Evolutionary conservation across 306 rosid genomes (phyloP), one percentile per base, ranked within the genome.

Genomic region (Fragaria nilgerrensis): DNA sequence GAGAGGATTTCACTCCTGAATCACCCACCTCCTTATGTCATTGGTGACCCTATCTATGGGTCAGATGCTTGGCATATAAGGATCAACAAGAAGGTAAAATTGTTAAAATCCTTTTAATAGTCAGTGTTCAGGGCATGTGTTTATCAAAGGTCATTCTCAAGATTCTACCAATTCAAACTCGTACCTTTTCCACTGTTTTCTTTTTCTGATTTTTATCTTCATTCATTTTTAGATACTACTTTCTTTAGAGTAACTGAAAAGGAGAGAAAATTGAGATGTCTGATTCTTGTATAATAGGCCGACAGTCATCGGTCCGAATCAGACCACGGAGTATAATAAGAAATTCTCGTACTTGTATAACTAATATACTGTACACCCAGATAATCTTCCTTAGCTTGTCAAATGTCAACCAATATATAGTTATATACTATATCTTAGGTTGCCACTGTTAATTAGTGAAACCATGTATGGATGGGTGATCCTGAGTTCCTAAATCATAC

Each of bases 1-100:
- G 96, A 83, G 36, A 82, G 91, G 69, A 87, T 80, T 82, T 91
- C 97, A 19, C 96, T 91, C 68, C 84, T 91, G 76, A 87, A 78
- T 75, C 85, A 76, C 58, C 85, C 91, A 39, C 86, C 87, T 82
- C 72, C 85, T 7, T 87, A 84, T 83, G 91, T 88, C 75, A 80
- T 81, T 47, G 85, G 90, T 56, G 93, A 91, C 72, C 90, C 88
- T 70, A 84, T 78, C 45, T 86, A 88, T 80, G 88, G 87, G 20
- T 78, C 77, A 34, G 90, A 85, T 64, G 53, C 79, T 3, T 83
- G 94, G 91, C 80, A 39, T 73, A 59, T 66, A 53, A 78, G 79
- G 86, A 77, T 83, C 70, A 81, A 84, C 3, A 81, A 86, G 85
- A 76, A 85, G 95, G 97, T 91, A 81, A 71, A 71, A 72, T 22